These are phyloP conservation scores for Arthromyces matolae DNA, from an alignment of 768 basidiomycete species.

Conservation along the genomic window DNA sequence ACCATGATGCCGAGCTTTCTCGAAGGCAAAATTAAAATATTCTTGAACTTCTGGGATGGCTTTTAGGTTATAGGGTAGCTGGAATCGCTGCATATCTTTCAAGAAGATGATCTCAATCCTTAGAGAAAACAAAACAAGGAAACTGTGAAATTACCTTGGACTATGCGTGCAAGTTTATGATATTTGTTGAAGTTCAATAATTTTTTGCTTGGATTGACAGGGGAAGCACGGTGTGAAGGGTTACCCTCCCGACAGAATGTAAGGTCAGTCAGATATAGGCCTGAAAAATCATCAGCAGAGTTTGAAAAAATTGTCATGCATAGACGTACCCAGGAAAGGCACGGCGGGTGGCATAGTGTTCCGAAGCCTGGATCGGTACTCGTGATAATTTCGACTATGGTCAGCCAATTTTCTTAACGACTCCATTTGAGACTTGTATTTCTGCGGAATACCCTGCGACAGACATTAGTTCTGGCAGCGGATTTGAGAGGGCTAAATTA, in stretches of 20 bases:
- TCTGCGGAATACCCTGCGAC: conserved; percentile 73
- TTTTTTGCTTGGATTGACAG: conserved; percentile 68
- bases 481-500: conserved; percentile 16
- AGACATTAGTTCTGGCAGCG: not conserved
- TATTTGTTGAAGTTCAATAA: conserved; percentile 97
- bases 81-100: conserved; percentile 93
- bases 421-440: conserved; percentile 79
- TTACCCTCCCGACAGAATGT: conserved; percentile 97
- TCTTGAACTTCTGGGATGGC: conserved; percentile 87
- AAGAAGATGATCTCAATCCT: too few relatives aligned
- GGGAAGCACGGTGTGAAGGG: conserved; percentile 77
- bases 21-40: conserved; percentile 70
- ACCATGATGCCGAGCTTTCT: conserved; percentile 71
- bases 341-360: conserved; percentile 90
- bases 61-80: conserved; percentile 80
- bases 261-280: conserved; percentile 85
- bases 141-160: conserved; percentile 54
- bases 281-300: conserved; percentile 34
- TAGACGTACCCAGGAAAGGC: conserved; percentile 80
- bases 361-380: conserved; percentile 85
- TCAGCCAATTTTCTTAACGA: conserved; percentile 82
- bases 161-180: conserved; percentile 81
- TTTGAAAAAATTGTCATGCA: conserved; percentile 6
- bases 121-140: too few relatives aligned
- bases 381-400: conserved; percentile 84